Percentiles rank a stretch among this genome's conserved stretches.
Evolutionary conservation across 2,329 filamentous ascomycete genomes (phyloP).

Genomic region (Neofusicoccum ribis): DNA sequence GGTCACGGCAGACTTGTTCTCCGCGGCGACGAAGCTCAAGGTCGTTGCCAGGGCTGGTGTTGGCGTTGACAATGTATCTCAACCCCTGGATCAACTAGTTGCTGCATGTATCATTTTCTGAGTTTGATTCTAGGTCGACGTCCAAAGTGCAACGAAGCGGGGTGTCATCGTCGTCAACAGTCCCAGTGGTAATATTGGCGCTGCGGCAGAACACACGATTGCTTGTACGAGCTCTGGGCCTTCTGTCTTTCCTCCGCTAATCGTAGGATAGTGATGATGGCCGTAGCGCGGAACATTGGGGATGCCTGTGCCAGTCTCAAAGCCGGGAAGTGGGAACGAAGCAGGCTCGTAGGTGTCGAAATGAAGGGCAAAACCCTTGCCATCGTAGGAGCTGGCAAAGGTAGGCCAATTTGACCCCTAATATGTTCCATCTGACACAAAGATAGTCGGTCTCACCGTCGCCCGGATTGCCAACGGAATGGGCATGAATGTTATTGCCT

Average conservation of each 20-base stretch:
- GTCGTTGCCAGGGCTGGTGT: constrained; percentile 81
- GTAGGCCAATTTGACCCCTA: constrained; percentile 30
- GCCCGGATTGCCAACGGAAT: constrained; percentile 76
- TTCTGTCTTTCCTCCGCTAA: not conserved
- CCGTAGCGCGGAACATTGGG: constrained; percentile 72
- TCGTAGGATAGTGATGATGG: constrained; percentile 60
- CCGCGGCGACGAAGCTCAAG: constrained; percentile 66
- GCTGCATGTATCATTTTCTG: not conserved
- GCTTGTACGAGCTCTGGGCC: constrained; percentile 40
- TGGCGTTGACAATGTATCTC: constrained; percentile 42
- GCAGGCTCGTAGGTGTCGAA: constrained; percentile 73
- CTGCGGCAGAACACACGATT: constrained; percentile 77
- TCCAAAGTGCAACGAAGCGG: constrained; percentile 67
- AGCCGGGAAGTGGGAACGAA: constrained; percentile 72
- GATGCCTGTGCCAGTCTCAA: constrained; percentile 70
- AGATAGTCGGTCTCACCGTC: constrained; percentile 71
- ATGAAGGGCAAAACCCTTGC: constrained; percentile 75
- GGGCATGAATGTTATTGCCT: constrained; percentile 72
- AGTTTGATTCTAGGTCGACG: constrained; percentile 75
- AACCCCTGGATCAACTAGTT: not conserved
- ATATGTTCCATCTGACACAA: constrained; percentile 1
- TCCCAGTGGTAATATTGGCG: constrained; percentile 76
- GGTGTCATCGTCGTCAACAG: constrained; percentile 81
- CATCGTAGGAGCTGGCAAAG: constrained; percentile 79
- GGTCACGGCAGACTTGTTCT: constrained; percentile 68